These are phyloP conservation scores for Trichoderma afroharzianum DNA, from an alignment of 2,329 filamentous ascomycete species.

Conservation along the genomic window DNA sequence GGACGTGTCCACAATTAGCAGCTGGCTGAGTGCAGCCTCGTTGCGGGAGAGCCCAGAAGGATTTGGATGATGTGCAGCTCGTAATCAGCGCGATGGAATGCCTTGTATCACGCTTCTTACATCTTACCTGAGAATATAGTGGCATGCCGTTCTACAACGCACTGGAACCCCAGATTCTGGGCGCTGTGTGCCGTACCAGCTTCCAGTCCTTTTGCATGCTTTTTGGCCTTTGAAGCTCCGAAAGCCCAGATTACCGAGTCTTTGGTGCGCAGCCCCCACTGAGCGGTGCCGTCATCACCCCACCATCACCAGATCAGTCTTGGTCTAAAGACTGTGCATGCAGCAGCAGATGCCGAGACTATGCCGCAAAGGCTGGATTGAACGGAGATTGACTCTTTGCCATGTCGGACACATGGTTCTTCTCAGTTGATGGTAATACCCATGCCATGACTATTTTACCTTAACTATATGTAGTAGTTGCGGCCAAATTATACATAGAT, in stretches of 20 bases:
- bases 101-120: not conserved
- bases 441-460: not conserved
- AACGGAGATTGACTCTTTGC: not conserved
- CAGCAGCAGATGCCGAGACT: not conserved
- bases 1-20: slow-evolving; percentile 7
- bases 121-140: not conserved
- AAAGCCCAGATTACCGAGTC: slow-evolving; percentile 8
- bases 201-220: not conserved
- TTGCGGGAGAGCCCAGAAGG: not conserved
- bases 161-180: not conserved
- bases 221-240: not conserved
- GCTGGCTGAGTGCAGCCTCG: slow-evolving; percentile 1
- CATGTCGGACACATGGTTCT: not conserved
- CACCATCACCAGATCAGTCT: not conserved
- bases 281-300: slow-evolving; percentile 11
- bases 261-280: not conserved
- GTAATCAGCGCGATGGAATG: not conserved
- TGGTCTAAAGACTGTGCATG: not conserved
- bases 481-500: not conserved
- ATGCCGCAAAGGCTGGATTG: not conserved
- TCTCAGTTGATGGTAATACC: not conserved
- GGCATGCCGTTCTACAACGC: not conserved
- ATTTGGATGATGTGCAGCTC: not conserved
- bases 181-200: not conserved
- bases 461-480: not conserved